A percentile compares a stretch with the other conserved stretches of the same genome.
phyloP scores from a whole-genome alignment of 306 rosid species.

The Quercus bicolor region DNA sequence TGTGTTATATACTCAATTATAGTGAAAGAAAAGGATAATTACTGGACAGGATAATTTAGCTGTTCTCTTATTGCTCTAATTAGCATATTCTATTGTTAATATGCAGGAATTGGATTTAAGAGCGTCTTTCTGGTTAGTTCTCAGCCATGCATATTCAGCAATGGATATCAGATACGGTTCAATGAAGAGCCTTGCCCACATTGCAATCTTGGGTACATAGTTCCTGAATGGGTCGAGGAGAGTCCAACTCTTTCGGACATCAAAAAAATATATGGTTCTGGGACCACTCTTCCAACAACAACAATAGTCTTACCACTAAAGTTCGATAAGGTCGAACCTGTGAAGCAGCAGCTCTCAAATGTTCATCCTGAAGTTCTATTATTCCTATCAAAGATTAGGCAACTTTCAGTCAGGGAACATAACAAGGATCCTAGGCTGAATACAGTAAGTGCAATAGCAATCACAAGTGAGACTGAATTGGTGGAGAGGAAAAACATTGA shows the following conservation, averaged over 20 bases:
- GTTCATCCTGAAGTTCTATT: slow-evolving; percentile 66
- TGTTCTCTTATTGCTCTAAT: neutral
- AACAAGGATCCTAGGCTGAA: slow-evolving; percentile 35
- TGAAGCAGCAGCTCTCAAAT: slow-evolving; percentile 60
- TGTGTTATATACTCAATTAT: no score
- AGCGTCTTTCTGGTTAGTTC: slow-evolving; percentile 76
- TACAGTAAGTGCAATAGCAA: slow-evolving; percentile 48
- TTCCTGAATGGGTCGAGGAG: slow-evolving; percentile 88
- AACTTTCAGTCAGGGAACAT: slow-evolving; percentile 55
- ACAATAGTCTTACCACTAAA: slow-evolving; percentile 62
- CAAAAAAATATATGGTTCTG: slow-evolving; percentile 39
- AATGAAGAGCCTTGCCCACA: slow-evolving; percentile 62
- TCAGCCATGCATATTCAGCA: slow-evolving; percentile 66
- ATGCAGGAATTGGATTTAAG: slow-evolving; percentile 89
- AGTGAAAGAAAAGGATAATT: no score
- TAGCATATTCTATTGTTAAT: slow-evolving; percentile 4
- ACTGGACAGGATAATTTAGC: neutral
- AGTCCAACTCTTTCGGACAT: slow-evolving; percentile 48
- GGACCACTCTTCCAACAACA: slow-evolving; percentile 50
- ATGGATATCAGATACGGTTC: slow-evolving; percentile 74
- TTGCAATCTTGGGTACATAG: slow-evolving; percentile 72
- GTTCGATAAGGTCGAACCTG: slow-evolving; percentile 54
- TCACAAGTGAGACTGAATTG: slow-evolving; percentile 45
- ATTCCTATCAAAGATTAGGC: slow-evolving; percentile 64
- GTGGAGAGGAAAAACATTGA: slow-evolving; percentile 48